Evolutionary conservation across 176 grass and related monocot species (phyloP).

Genomic region (Bothriochloa decipiens): DNA sequence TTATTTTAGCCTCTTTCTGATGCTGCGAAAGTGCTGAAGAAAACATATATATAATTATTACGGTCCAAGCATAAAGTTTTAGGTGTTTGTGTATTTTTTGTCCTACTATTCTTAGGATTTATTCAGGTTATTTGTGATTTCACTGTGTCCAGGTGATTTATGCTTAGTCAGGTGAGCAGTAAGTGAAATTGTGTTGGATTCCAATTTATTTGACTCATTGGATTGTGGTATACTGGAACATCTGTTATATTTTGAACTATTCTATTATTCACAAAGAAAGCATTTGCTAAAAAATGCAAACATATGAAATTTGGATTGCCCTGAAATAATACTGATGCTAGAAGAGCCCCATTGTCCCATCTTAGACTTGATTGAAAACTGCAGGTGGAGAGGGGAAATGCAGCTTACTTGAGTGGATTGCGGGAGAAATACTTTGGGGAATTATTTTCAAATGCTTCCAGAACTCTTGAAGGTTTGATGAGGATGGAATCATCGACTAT

Average conservation of each 20-base stretch:
- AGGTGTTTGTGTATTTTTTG: neutral
- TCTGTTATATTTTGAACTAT: conserved; percentile 6
- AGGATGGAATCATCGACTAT: conserved; percentile 45
- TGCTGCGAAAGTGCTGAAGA: neutral
- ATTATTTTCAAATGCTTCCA: conserved; percentile 88
- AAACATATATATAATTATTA: neutral
- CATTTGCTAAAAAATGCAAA: conserved; percentile 2
- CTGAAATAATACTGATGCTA: conserved; percentile 23
- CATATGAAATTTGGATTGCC: conserved; percentile 13
- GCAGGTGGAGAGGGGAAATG: conserved; percentile 92
- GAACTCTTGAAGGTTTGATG: conserved; percentile 57
- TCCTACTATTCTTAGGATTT: neutral
- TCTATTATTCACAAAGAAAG: neutral
- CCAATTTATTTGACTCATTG: conserved; percentile 3
- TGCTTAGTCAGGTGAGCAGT: neutral
- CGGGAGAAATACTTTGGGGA: conserved; percentile 95
- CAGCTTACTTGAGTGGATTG: conserved; percentile 92
- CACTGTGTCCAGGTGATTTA: neutral
- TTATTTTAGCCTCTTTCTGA: neutral
- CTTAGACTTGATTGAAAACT: conserved; percentile 36
- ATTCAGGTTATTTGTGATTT: conserved; percentile 10
- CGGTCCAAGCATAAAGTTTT: neutral
- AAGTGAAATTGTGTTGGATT: neutral
- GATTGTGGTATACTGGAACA: neutral
- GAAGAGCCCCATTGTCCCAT: conserved; percentile 5